Conservation (phyloP, 495 filamentous ascomycete genomes). For the Rhizodiscina lignyota region DNA sequence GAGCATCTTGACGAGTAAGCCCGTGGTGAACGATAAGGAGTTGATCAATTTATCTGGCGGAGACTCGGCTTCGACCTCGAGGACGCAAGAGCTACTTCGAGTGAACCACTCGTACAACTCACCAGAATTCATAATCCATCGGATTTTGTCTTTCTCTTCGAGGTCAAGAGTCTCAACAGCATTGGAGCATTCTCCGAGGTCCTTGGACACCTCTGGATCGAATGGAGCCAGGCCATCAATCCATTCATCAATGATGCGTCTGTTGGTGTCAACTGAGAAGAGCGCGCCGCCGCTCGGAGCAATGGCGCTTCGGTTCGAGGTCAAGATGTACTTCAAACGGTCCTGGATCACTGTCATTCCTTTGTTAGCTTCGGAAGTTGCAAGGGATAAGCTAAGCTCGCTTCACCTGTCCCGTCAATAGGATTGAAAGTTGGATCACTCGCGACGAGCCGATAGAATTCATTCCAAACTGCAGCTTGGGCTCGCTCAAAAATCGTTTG, state of each 20-base stretch:
- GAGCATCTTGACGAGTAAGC: background rate
- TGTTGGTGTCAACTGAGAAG: background rate
- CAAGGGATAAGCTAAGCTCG: too few relatives aligned
- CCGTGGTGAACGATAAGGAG: background rate
- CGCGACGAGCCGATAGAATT: background rate
- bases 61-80: background rate
- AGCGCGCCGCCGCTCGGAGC: background rate
- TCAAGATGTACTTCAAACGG: too few relatives aligned
- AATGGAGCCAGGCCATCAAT: background rate
- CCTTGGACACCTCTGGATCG: background rate
- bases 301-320: too few relatives aligned
- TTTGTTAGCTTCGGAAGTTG: too few relatives aligned
- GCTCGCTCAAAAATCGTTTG: background rate
- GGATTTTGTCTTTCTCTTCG: background rate
- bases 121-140: background rate
- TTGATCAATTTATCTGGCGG: background rate
- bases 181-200: background rate
- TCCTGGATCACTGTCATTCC: too few relatives aligned
- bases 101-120: background rate
- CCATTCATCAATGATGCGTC: background rate
- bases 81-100: background rate
- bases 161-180: background rate
- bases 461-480: background rate
- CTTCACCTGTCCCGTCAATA: background rate
- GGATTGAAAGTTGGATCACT: background rate